These are phyloP conservation scores for Aspergillus sp. DNA, from an alignment of 2,329 filamentous ascomycete genomes.

Conservation along the genomic window DNA sequence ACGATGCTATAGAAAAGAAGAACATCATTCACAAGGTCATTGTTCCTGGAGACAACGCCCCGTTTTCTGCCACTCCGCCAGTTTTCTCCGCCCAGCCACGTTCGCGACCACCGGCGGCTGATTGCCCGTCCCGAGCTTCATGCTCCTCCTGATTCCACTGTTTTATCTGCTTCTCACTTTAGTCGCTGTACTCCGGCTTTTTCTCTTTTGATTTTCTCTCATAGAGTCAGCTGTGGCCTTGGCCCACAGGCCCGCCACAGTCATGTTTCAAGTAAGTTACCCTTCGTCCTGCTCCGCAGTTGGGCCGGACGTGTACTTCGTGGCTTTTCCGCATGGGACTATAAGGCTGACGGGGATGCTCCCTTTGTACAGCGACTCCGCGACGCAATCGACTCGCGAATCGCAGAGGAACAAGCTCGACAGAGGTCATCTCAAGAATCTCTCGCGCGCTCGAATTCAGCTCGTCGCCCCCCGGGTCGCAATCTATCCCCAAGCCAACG, in stretches of 20 bases:
- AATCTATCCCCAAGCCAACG: slow-evolving; percentile 36
- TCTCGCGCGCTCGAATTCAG: slow-evolving; percentile 50
- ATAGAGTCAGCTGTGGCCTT: slow-evolving; percentile 22
- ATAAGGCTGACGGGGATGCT: not conserved
- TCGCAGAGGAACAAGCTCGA: slow-evolving; percentile 88
- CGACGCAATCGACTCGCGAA: slow-evolving; percentile 82
- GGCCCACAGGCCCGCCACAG: slow-evolving; percentile 29
- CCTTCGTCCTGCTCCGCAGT: not conserved
- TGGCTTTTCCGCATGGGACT: slow-evolving; percentile 3
- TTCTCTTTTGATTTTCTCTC: slow-evolving; percentile 21
- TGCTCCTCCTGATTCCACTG: slow-evolving; percentile 19
- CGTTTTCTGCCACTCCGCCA: slow-evolving; percentile 14
- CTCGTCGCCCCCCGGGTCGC: slow-evolving; percentile 41
- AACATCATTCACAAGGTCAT: not conserved
- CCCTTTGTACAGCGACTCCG: slow-evolving; percentile 68
- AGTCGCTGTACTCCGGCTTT: slow-evolving; percentile 15
- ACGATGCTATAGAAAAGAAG: not conserved
- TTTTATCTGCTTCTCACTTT: slow-evolving; percentile 19
- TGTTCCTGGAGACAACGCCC: not conserved
- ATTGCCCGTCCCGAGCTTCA: slow-evolving; percentile 12
- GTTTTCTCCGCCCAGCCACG: slow-evolving; percentile 17
- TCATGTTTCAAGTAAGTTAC: slow-evolving; percentile 38
- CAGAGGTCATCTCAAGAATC: slow-evolving; percentile 60
- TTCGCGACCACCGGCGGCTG: not conserved
- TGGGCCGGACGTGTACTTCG: slow-evolving; percentile 9